Base-by-base conservation (phyloP, 768 basidiomycete species). In the Lepiota brunneoincarnata region DNA sequence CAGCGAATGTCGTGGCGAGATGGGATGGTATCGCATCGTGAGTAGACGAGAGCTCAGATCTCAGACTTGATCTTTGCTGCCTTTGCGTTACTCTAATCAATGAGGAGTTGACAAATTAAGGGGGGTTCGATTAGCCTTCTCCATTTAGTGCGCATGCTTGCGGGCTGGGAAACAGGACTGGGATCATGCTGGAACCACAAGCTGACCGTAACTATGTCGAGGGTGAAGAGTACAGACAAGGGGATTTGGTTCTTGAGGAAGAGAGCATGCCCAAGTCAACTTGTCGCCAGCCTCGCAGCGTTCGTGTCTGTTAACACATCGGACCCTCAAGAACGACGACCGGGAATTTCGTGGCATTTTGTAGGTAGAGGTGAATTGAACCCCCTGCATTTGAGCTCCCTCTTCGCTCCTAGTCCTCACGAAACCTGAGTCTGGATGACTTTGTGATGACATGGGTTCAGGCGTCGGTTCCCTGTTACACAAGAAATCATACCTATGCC, bases 181-280 rank as follows among this genome's bases (percentile, higher is more conserved):
- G 14, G 31, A 34, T 36, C n/a, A 20, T 14, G 4, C 23, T 42
- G 21, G 39, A 14, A 24, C 38, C 23, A 12, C 28, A 10, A 5
- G 17, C 36, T 26, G 26, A 7, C 24, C n/a, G n/a, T n/a, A 14
- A 24, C 31, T 10, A 9, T 2, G 7, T 26, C 0, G 9, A 6
- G 34, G n/a, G 17, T 26, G 18, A 44, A 15, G 35, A 18, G 17
- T 18, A 78, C 88, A 69, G 61, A 91, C 89, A 91, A 82, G 1
- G 89, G 89, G 0, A 91, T 75, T 60, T 91, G 89, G 58, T 79
- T 86, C 65, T 92, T 92, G 52, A 91, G 70, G 63, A 88, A 92
- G 15, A 91, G 65, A 2, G 89, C 76, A 63, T 91, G 88, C 0
- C 82, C 82, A 0, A 92, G 69, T 23, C 90, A 66, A 54, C 78